These are phyloP conservation scores for Colletotrichum zoysiae DNA, from an alignment of 2,329 filamentous ascomycete species.

Conservation along the genomic window DNA sequence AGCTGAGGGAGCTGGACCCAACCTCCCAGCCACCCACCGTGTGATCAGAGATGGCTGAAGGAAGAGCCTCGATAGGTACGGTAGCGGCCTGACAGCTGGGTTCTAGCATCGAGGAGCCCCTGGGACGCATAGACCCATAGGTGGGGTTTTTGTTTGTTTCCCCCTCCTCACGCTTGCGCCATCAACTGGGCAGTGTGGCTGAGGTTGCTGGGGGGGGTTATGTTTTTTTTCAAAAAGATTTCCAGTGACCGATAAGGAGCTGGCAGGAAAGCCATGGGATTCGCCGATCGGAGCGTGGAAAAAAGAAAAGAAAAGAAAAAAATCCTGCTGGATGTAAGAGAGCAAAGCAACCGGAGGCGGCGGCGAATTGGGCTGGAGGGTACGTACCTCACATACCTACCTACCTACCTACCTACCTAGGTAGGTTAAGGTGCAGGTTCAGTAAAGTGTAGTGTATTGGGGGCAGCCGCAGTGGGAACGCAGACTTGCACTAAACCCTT, in stretches of 20 bases:
- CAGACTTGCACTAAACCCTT: slow-evolving; percentile 2
- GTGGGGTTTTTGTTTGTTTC: slow-evolving; percentile 10
- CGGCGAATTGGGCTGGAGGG: background rate
- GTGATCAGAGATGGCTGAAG: background rate
- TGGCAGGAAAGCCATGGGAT: background rate
- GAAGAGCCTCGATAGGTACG: background rate
- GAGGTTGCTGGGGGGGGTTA: background rate
- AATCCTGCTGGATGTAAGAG: background rate
- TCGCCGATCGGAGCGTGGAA: slow-evolving; percentile 23
- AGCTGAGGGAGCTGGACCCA: background rate
- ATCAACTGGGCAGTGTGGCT: slow-evolving; percentile 24
- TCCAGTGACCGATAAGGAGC: background rate
- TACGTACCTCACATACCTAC: slow-evolving; percentile 28
- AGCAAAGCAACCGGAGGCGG: no score
- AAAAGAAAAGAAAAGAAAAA: background rate
- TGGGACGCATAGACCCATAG: background rate
- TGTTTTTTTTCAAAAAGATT: no score
- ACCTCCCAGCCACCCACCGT: slow-evolving; percentile 31
- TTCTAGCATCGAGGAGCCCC: slow-evolving; percentile 2
- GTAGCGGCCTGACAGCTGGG: slow-evolving; percentile 15
- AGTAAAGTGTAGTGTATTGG: background rate
- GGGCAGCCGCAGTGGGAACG: slow-evolving; percentile 1
- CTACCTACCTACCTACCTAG: no score
- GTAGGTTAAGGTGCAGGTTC: slow-evolving; percentile 8
- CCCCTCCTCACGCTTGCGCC: slow-evolving; percentile 27